These are phyloP conservation scores for Penicillium cosmopolitanum DNA, from an alignment of 495 filamentous ascomycete species.

Conservation along the genomic window DNA sequence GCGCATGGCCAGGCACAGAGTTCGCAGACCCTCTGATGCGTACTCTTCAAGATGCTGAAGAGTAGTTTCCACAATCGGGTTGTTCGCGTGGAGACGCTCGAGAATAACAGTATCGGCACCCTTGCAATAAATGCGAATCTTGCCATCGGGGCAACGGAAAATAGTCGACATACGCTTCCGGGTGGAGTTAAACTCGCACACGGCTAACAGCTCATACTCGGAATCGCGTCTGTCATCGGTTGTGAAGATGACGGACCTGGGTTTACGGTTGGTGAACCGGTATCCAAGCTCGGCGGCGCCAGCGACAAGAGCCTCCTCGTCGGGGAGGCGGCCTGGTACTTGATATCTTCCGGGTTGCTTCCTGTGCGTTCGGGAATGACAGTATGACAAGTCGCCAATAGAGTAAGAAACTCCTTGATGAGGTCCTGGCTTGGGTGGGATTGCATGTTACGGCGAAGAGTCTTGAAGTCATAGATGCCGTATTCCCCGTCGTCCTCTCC, in stretches of 20 bases:
- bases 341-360: conserved; percentile 77
- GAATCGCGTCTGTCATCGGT: conserved; percentile 69
- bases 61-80: conserved; percentile 85
- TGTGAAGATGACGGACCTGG: conserved; percentile 79
- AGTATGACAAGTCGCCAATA: conserved; percentile 93
- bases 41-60: conserved; percentile 96
- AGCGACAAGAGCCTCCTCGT: conserved; percentile 95
- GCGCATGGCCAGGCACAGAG: conserved; percentile 92
- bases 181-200: conserved; percentile 99
- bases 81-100: conserved; percentile 77
- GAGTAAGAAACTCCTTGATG: conserved; percentile 88
- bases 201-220: conserved; percentile 90
- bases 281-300: conserved; percentile 87
- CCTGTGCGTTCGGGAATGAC: conserved; percentile 91
- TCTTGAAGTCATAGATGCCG: conserved; percentile 88
- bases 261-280: conserved; percentile 86
- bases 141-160: conserved; percentile 94
- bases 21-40: conserved; percentile 92
- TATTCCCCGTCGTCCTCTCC: conserved; percentile 73
- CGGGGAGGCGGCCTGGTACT: conserved; percentile 98
- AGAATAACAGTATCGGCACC: conserved; percentile 97
- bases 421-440: conserved; percentile 66
- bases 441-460: conserved; percentile 71
- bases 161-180: conserved; percentile 98
- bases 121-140: conserved; percentile 90